These are phyloP conservation scores for Talaromyces sp. DNA, from an alignment of 2,329 filamentous ascomycete species.

Conservation along the genomic window DNA sequence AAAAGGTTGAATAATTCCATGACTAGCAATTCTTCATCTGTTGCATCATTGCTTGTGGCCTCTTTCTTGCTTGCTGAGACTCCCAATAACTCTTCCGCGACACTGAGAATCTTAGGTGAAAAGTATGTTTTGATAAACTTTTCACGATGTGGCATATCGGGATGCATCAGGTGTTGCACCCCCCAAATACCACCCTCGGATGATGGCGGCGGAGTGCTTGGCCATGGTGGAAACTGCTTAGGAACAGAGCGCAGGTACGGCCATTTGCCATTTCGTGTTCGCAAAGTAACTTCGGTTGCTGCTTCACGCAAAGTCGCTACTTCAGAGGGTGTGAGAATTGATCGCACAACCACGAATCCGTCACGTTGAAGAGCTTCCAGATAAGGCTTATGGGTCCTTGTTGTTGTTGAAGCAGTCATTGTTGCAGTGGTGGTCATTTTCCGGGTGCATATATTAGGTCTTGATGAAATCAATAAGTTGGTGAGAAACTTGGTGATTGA, in stretches of 20 bases:
- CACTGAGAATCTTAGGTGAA: constrained; percentile 58
- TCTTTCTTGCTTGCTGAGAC: constrained; percentile 25
- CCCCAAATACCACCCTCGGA: constrained; percentile 73
- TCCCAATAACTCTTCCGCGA: constrained; percentile 64
- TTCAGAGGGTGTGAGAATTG: constrained; percentile 56
- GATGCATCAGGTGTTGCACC: constrained; percentile 80
- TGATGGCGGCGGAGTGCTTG: constrained; percentile 48
- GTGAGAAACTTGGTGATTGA: neutral
- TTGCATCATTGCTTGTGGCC: constrained; percentile 27
- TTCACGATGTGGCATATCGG: constrained; percentile 60
- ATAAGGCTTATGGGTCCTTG: constrained; percentile 28
- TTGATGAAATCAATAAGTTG: neutral
- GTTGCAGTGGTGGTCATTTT: constrained; percentile 10
- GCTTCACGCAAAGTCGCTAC: constrained; percentile 61
- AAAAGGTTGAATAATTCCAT: constrained; percentile 90
- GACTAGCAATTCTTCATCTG: constrained; percentile 61
- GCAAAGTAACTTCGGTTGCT: constrained; percentile 53
- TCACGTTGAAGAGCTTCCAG: constrained; percentile 60
- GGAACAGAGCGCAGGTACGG: constrained; percentile 78
- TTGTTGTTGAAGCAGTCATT: neutral
- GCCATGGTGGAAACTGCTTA: constrained; percentile 89
- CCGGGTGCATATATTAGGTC: neutral
- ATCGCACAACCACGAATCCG: constrained; percentile 72
- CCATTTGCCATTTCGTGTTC: constrained; percentile 70
- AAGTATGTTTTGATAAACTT: constrained; percentile 72